Evolutionary conservation across 495 filamentous ascomycete species (phyloP), one percentile per base, ranked within the genome.

Genomic region (Aspergillus taichungensis): DNA sequence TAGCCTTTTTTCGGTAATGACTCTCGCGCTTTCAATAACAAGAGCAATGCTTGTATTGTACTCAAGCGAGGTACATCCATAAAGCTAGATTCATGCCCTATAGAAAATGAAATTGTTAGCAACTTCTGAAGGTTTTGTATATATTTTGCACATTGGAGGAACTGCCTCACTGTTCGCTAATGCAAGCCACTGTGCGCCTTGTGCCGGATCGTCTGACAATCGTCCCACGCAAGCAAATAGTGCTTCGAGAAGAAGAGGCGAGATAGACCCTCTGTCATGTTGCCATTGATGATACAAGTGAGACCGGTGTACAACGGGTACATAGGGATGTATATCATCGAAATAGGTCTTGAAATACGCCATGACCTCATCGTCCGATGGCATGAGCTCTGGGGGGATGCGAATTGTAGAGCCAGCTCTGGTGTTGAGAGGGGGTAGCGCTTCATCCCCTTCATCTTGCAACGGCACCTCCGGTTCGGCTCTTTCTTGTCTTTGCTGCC

Each of bases 321-420:
- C 82, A 56, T 96, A 99, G 6, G 94, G 91, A 52, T 99, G 92
- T 30, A 96, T 87, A 52, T 95, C 80, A 42, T 74, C 70, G 55
- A 99, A 99, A 55, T 88, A 99, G 34, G 95, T 84, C 33, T 92
- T 82, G 63, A 99, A 95, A 59, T 90, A 94, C 30, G 85, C 73
- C 64, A 88, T 67, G 14, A 85, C 83, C 42, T 85, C 87, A 38
- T 86, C 82, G 29, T 95, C 88, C 8, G 83, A 75, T 6, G 92
- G 92, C 89, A 97, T 95, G 52, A 97, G 76, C 51, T 92, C 89
- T 8, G 87, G 86, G 5, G 91, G 92, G 51, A 99, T 97, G 44
- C 87, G 80, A 40, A 97, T 80, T 41, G 80, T 86, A 8, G 77
- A 69, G 31, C 87, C 87, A 14, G 83, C 76, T 11, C 82, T 79